Evolutionary conservation across 441 rosid species (phyloP), one percentile per base, ranked within the genome.

Genomic region (Croton setiger): DNA sequence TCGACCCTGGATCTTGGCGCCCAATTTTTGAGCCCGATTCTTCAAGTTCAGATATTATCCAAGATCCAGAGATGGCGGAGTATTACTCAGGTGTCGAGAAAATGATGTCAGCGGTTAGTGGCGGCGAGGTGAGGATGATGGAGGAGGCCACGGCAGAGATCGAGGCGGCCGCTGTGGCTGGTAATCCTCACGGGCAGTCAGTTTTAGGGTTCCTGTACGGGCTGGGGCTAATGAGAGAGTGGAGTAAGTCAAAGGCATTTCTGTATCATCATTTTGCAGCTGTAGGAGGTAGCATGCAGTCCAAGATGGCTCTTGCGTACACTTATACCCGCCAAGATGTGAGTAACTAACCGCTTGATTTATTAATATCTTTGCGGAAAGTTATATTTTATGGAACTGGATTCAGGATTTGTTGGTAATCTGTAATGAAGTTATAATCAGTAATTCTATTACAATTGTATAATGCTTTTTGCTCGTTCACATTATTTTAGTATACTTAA

Each of bases 1-100:
- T 93, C 64, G 97, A 91, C 62, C 97, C 96, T 12, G 97, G 98
- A n/a, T 91, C 98, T 3, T 93, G 98, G 98, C 88, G 94, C 66
- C 88, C 89, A 33, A 81, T 91, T 68, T 87, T 93, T 68, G 98
- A 89, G 79, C 90, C 97, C 41, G 85, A 79, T 66, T 75, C 79
- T 60, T 68, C 83, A 5, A n/a, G 52, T 36, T 6, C 70, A 49
- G 54, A 18, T 33, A n/a, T 67, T 44, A 68, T 63, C 13, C 64
- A 67, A n/a, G 66, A 64, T 53, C 76, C 51, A 67, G 74, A 67
- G 45, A 65, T 65, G 72, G 76, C 76, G 5, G 81, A 82, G 47
- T 90, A 92, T 77, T 81, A 81, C 77, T 75, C 84, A 39, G 82
- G 76, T 35, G 87, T 92, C 27, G 52, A 69, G 17, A 91, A 84